Evolutionary conservation across 805 yeast genomes (phyloP).

Genomic region (Metschnikowia similis): DNA sequence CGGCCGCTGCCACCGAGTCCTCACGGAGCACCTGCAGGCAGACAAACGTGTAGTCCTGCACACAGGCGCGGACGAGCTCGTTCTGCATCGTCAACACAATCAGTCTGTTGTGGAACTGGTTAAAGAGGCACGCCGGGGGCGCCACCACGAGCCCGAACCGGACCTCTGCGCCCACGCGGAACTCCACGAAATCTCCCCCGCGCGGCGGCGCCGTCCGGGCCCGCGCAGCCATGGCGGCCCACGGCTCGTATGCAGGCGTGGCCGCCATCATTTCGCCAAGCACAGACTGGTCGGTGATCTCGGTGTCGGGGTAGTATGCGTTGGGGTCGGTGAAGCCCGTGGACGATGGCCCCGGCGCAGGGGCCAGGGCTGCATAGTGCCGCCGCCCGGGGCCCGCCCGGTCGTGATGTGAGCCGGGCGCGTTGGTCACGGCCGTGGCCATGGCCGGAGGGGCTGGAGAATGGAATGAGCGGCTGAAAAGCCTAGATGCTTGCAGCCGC

Average conservation of each 20-base stretch:
- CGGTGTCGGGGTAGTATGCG: constrained; percentile 13
- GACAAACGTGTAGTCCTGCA: constrained; percentile 30
- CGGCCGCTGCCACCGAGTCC: constrained; percentile 16
- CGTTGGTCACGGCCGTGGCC: too few relatives aligned
- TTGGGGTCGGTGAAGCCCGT: constrained; percentile 11
- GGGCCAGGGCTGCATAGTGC: not conserved
- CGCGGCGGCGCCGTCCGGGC: constrained; percentile 14
- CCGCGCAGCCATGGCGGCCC: constrained; percentile 12
- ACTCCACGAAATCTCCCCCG: constrained; percentile 40
- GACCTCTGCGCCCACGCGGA: constrained; percentile 16
- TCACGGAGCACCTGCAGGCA: constrained; percentile 22
- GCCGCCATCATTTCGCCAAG: constrained; percentile 5
- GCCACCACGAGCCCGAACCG: constrained; percentile 36
- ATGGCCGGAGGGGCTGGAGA: too few relatives aligned
- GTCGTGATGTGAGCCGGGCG: too few relatives aligned
- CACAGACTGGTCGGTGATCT: constrained; percentile 15
- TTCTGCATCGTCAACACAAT: constrained; percentile 32
- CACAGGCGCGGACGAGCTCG: constrained; percentile 22
- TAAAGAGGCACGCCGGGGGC: constrained; percentile 29
- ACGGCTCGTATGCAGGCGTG: constrained; percentile 8
- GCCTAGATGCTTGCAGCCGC: too few relatives aligned
- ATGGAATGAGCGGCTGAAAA: too few relatives aligned
- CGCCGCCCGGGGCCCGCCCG: not conserved
- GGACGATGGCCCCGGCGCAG: not conserved
- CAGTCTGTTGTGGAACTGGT: constrained; percentile 28